A percentile compares a stretch with the other conserved stretches of the same genome.
Conservation (phyloP, 495 filamentous ascomycete genomes). For the Acidomyces sp. region DNA sequence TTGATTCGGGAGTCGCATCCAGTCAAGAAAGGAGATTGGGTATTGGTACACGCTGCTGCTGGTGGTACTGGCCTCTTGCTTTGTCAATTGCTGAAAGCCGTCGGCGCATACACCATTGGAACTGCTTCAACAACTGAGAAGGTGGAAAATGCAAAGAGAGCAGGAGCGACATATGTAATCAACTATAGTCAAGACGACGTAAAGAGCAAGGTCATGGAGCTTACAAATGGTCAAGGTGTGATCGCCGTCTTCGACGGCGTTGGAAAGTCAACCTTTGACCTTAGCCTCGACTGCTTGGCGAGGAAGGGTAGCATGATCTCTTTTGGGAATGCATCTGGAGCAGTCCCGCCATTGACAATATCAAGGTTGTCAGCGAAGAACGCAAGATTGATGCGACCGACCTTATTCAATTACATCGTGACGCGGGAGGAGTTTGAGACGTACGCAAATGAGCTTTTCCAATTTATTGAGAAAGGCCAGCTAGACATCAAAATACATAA, state of each 20-base stretch:
- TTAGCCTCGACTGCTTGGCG: slow-evolving; percentile 61
- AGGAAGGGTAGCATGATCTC: slow-evolving; percentile 72
- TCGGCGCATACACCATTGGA: slow-evolving; percentile 72
- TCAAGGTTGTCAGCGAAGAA: slow-evolving; percentile 58
- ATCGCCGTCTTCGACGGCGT: slow-evolving; percentile 80
- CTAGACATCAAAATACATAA: slow-evolving; percentile 67
- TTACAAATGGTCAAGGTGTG: slow-evolving; percentile 43
- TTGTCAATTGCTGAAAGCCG: slow-evolving; percentile 55
- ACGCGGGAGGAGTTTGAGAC: slow-evolving; percentile 63
- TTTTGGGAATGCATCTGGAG: slow-evolving; percentile 83
- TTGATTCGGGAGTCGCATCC: slow-evolving; percentile 63
- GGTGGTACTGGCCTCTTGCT: slow-evolving; percentile 76
- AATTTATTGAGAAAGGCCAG: slow-evolving; percentile 51
- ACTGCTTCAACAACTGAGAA: slow-evolving; percentile 69
- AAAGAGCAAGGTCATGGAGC: slow-evolving; percentile 26
- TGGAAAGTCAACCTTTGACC: slow-evolving; percentile 77
- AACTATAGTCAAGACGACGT: slow-evolving; percentile 51
- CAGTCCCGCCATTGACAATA: slow-evolving; percentile 63
- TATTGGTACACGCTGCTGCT: slow-evolving; percentile 81
- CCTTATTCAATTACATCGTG: slow-evolving; percentile 57
- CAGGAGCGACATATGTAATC: slow-evolving; percentile 59
- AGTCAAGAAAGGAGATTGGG: slow-evolving; percentile 67
- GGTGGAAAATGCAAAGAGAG: slow-evolving; percentile 63
- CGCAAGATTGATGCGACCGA: slow-evolving; percentile 62
- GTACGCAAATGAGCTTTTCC: slow-evolving; percentile 63